These are phyloP conservation scores for Jackrogersella minutella DNA, from an alignment of 495 filamentous ascomycete species.

Conservation along the genomic window DNA sequence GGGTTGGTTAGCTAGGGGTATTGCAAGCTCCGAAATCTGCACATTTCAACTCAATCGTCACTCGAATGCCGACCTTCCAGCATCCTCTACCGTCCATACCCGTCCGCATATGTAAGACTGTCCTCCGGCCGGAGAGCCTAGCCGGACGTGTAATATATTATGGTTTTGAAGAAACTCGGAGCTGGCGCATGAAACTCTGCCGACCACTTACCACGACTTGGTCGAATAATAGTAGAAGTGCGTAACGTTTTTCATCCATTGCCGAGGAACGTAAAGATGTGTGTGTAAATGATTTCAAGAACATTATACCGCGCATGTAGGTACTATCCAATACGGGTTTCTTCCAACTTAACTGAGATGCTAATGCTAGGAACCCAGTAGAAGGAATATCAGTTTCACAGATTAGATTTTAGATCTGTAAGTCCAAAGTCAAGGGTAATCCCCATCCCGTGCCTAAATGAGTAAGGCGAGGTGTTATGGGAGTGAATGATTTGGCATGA, in stretches of 20 bases:
- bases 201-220: not conserved
- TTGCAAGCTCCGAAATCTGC: conserved; percentile 11
- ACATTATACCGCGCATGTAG: not conserved
- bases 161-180: conserved; percentile 12
- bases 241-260: not conserved
- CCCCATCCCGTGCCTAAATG: not conserved
- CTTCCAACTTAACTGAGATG: not conserved
- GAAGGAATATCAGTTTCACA: not conserved
- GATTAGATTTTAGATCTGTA: conserved; percentile 27
- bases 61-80: not conserved
- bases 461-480: not conserved
- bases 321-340: conserved; percentile 1
- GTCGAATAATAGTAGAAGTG: not conserved
- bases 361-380: not conserved
- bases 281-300: not conserved
- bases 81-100: conserved; percentile 10
- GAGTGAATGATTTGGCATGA: not conserved
- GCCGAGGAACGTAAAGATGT: not conserved
- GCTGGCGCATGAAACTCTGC: not conserved
- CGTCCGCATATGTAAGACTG: conserved; percentile 4
- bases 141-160: conserved; percentile 3
- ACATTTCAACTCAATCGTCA: not conserved
- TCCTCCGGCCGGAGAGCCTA: conserved; percentile 1
- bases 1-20: not conserved
- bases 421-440: conserved; percentile 8